Percentiles rank a stretch among this genome's conserved stretches.
These are phyloP conservation scores for Cyclotella cryptica DNA, from an alignment of 108 stramenopile species.

Conservation along the genomic window DNA sequence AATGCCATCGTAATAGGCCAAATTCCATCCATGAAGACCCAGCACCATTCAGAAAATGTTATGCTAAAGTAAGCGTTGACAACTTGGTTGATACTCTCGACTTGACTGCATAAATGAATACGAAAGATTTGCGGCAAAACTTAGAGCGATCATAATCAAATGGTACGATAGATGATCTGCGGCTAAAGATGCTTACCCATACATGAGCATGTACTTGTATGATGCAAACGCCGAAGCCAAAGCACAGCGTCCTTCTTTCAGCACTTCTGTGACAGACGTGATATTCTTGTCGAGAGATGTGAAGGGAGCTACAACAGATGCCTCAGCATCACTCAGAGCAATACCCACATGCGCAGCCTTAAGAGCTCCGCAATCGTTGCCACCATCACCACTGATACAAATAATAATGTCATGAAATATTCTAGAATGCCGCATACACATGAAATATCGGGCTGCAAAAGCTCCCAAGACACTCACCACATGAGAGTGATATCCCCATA, in stretches of 20 bases:
- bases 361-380: conserved; percentile 74
- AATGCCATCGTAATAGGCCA: conserved; percentile 70
- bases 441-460: background rate
- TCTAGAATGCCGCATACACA: background rate
- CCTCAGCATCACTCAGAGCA: conserved; percentile 75
- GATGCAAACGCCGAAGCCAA: conserved; percentile 63
- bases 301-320: conserved; percentile 72
- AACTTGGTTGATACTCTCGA: conserved; percentile 65
- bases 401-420: background rate
- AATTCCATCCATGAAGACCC: conserved; percentile 72
- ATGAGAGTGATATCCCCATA: conserved; percentile 65
- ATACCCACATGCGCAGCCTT: conserved; percentile 75
- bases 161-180: background rate
- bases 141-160: background rate
- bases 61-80: conserved; percentile 59
- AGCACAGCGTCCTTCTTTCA: conserved; percentile 72
- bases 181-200: conserved; percentile 25
- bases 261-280: conserved; percentile 64
- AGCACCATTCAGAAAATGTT: conserved; percentile 68
- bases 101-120: conserved; percentile 44
- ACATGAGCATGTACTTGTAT: conserved; percentile 80
- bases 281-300: conserved; percentile 73
- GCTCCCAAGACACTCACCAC: conserved; percentile 25
- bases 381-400: conserved; percentile 62
- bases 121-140: background rate